phyloP scores from a whole-genome alignment of 2,329 filamentous ascomycete species.

The Xylaria sp. region DNA sequence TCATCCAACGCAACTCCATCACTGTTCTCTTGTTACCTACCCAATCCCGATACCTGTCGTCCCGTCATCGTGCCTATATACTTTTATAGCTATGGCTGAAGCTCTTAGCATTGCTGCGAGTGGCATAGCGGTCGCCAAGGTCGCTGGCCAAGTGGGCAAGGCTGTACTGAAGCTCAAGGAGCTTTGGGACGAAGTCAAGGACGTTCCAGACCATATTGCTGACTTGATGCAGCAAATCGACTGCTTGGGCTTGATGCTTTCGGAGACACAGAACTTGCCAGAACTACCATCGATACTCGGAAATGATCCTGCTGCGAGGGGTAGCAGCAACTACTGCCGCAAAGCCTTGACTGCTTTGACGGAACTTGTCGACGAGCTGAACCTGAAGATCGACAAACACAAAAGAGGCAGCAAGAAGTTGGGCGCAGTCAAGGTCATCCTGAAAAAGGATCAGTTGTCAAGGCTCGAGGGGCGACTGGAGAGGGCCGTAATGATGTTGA shows the following conservation, averaged over 20 bases:
- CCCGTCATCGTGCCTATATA: background rate
- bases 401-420: slow-evolving; percentile 4
- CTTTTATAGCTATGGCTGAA: slow-evolving; percentile 28
- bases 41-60: no score
- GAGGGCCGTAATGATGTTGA: slow-evolving; percentile 25
- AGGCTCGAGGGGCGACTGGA: slow-evolving; percentile 24
- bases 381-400: slow-evolving; percentile 10
- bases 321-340: slow-evolving; percentile 25
- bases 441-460: slow-evolving; percentile 27
- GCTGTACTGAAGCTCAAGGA: slow-evolving; percentile 30
- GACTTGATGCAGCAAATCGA: slow-evolving; percentile 33
- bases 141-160: slow-evolving; percentile 25
- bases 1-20: no score
- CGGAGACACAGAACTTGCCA: slow-evolving; percentile 22
- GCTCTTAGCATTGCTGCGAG: slow-evolving; percentile 29
- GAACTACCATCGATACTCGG: slow-evolving; percentile 14
- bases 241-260: slow-evolving; percentile 30
- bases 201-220: slow-evolving; percentile 31
- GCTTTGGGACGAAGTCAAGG: slow-evolving; percentile 31
- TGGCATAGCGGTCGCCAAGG: slow-evolving; percentile 30
- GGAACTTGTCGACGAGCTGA: slow-evolving; percentile 24
- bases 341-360: slow-evolving; percentile 25
- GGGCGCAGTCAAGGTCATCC: slow-evolving; percentile 13
- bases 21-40: no score
- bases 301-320: slow-evolving; percentile 14